Evolutionary conservation across 768 basidiomycete genomes (phyloP).

Genomic region (Lactifluus volemus): DNA sequence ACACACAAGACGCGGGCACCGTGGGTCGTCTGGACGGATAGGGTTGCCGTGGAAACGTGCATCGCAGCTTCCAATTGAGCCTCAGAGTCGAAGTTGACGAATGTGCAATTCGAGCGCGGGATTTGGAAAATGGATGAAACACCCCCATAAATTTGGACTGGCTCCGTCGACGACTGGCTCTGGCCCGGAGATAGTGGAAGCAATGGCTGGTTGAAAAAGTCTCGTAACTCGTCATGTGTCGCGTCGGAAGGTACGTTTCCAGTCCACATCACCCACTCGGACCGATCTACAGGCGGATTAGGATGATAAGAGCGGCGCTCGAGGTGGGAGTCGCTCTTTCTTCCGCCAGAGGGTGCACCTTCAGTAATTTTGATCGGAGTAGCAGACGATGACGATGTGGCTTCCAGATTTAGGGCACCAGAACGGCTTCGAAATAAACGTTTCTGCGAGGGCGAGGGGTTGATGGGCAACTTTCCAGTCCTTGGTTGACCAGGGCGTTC

Average conservation of each 20-base stretch:
- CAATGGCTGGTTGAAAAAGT: constrained; percentile 54
- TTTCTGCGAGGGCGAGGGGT: not conserved
- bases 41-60: constrained; percentile 59
- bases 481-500: not conserved
- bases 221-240: constrained; percentile 76
- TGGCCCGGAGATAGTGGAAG: constrained; percentile 12
- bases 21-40: constrained; percentile 59
- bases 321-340: not conserved
- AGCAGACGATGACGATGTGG: not conserved
- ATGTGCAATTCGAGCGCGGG: constrained; percentile 89
- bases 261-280: constrained; percentile 95
- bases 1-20: constrained; percentile 76
- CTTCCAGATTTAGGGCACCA: not conserved
- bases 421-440: not conserved
- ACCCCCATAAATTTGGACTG: constrained; percentile 34
- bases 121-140: constrained; percentile 88
- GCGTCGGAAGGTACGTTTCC: constrained; percentile 87
- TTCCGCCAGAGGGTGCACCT: not conserved
- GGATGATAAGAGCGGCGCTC: constrained; percentile 57
- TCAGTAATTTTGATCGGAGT: not conserved
- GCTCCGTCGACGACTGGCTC: constrained; percentile 8
- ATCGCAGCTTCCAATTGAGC: constrained; percentile 59
- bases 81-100: constrained; percentile 77
- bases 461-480: not conserved
- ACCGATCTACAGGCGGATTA: constrained; percentile 61